phyloP scores from a whole-genome alignment of 257 asterid genomes.

The Mentha longifolia region DNA sequence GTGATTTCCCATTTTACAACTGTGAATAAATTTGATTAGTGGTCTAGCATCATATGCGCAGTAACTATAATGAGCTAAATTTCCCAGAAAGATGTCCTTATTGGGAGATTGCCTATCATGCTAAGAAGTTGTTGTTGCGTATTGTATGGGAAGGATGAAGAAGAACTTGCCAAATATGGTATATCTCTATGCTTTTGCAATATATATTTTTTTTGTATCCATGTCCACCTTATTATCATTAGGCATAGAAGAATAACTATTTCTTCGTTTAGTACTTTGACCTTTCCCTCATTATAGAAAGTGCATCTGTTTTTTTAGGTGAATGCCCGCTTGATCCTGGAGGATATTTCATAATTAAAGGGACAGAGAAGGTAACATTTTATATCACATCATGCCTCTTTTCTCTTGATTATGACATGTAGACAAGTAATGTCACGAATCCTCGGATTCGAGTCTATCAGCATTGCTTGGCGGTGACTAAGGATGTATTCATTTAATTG shows the following conservation, averaged over 20 bases:
- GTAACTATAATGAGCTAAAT: constrained; percentile 21
- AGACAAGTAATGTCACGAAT: neutral
- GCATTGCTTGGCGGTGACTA: neutral
- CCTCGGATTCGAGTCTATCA: neutral
- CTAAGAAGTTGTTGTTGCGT: constrained; percentile 74
- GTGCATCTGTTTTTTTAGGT: constrained; percentile 50
- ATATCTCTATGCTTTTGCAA: constrained; percentile 32
- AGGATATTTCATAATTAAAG: constrained; percentile 89
- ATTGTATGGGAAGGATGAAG: constrained; percentile 84
- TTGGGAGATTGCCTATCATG: constrained; percentile 97
- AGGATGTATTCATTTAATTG: neutral
- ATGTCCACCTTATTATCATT: constrained; percentile 16
- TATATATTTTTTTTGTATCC: constrained; percentile 21
- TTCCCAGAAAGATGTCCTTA: constrained; percentile 52
- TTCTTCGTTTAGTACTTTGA: constrained; percentile 9
- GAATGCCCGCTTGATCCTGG: constrained; percentile 99
- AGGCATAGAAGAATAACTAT: neutral
- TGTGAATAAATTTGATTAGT: constrained; percentile 26
- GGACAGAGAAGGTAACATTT: constrained; percentile 83
- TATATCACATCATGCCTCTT: constrained; percentile 22
- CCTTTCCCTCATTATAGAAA: neutral
- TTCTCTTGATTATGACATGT: constrained; percentile 27
- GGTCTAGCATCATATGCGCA: neutral
- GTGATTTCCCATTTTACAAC: constrained; percentile 32
- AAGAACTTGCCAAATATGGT: constrained; percentile 83